These are phyloP conservation scores for Flaveria trinervia DNA, from an alignment of 129 eudicot species.

Conservation along the genomic window DNA sequence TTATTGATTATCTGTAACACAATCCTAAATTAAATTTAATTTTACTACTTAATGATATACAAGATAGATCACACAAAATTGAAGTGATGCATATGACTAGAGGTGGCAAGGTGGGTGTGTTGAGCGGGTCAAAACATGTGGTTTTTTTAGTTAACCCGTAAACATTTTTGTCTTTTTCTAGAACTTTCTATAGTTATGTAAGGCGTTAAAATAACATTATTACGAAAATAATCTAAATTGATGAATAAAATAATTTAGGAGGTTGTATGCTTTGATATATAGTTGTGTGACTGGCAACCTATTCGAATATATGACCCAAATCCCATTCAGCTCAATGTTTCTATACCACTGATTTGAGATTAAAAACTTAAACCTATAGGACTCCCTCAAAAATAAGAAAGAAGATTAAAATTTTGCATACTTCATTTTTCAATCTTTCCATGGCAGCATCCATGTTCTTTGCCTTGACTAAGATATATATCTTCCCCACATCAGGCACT, in stretches of 20 bases:
- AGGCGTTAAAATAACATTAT: neutral
- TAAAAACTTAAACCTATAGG: neutral
- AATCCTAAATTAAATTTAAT: conserved; percentile 30
- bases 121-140: neutral
- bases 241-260: neutral
- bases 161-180: neutral
- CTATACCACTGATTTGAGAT: neutral
- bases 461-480: conserved; percentile 87
- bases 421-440: conserved; percentile 81
- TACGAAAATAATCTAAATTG: neutral
- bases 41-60: conserved; percentile 28
- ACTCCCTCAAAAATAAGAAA: conserved; percentile 6
- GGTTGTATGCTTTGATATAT: neutral
- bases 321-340: neutral
- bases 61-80: conserved; percentile 2
- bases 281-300: neutral
- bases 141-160: neutral
- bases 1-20: conserved; percentile 62
- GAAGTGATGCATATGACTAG: neutral
- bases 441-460: conserved; percentile 68
- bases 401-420: conserved; percentile 26
- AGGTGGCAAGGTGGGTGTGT: conserved; percentile 11
- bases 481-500: conserved; percentile 83
- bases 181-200: neutral
- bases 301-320: neutral